Evolutionary conservation across 129 eudicot genomes (phyloP).

Genomic region (Deinandra increscens): DNA sequence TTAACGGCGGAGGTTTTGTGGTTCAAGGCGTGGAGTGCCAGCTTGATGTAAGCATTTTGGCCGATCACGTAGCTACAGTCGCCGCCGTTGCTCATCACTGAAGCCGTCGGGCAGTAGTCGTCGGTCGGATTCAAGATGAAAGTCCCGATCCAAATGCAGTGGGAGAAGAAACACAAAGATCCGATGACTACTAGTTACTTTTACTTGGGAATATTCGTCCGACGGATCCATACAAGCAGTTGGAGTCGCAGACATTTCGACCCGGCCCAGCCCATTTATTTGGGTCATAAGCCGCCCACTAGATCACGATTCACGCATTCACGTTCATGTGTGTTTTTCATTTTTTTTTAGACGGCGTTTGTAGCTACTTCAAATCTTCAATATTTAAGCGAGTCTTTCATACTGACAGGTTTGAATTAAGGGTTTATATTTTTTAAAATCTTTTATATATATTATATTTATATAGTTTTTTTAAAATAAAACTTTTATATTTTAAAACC

Average conservation of each 20-base stretch:
- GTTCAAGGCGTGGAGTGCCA: constrained; percentile 74
- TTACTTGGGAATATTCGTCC: constrained; percentile 24
- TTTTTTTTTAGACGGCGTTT: too few species aligned
- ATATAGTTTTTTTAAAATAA: too few species aligned
- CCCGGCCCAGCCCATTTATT: constrained; percentile 23
- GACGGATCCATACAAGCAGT: constrained; percentile 15
- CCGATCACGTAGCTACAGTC: constrained; percentile 65
- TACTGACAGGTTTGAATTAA: too few species aligned
- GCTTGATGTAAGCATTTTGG: constrained; percentile 87
- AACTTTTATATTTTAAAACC: too few species aligned
- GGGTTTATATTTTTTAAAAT: too few species aligned
- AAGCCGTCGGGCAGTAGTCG: constrained; percentile 15
- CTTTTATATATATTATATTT: too few species aligned
- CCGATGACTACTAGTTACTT: constrained; percentile 18
- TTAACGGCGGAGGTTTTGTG: constrained; percentile 84
- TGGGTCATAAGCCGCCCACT: too few species aligned
- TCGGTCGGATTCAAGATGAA: constrained; percentile 18
- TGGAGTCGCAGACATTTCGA: not conserved
- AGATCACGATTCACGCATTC: too few species aligned
- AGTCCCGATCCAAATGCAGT: not conserved
- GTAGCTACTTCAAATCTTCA: too few species aligned
- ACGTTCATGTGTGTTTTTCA: too few species aligned
- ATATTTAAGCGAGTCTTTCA: too few species aligned
- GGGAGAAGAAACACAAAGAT: constrained; percentile 13
- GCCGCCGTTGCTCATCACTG: constrained; percentile 30